Evolutionary conservation across 345 rosid genomes (phyloP), one percentile per base, ranked within the genome.

Genomic region (Brassica incana): DNA sequence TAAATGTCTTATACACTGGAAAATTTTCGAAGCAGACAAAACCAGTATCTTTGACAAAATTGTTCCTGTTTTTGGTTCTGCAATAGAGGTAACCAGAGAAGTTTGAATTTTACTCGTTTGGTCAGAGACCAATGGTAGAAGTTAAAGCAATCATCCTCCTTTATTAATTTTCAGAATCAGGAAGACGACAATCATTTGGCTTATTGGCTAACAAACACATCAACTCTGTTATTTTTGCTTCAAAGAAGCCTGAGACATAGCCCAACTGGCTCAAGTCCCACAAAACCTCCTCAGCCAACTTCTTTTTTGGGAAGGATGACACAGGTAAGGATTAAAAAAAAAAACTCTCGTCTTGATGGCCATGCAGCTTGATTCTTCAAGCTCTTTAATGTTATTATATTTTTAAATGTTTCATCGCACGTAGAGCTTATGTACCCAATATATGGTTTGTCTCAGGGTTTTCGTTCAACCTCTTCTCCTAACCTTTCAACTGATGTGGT

Each of bases 41-140:
- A 95, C 97, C 29, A 95, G 91, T 77, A 92, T 95, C 7, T 95
- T 95, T 82, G 99, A 95, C 83, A 90, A 91, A 62, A 88, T 95
- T 68, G 91, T 95, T 87, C 94, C 90, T 75, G 74, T 90, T 88
- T 88, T 93, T 84, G 98, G 96, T 73, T 88, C 96, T 85, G 96
- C 95, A 18, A 85, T 95, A 56, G 98, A 90, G 98, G 99, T 91
- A 82, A 80, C 30, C 64, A 86, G 89, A 79, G 90, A 88, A 69
- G 89, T 85, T 78, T 79, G 83, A 72, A 90, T 52, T 88, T 23
- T 69, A 29, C 58, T 38, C 30, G 8, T 74, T 77, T 67, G 33
- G 16, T 78, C 69, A 12, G 67, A 71, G 32, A 56, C 50, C 38
- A 69, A 11, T 72, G 11, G 14, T 50, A 74, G 2, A 70, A 43